Evolutionary conservation across 2,329 filamentous ascomycete species (phyloP), one percentile per base, ranked within the genome.

Genomic region (Phaeosphaeria sp.): DNA sequence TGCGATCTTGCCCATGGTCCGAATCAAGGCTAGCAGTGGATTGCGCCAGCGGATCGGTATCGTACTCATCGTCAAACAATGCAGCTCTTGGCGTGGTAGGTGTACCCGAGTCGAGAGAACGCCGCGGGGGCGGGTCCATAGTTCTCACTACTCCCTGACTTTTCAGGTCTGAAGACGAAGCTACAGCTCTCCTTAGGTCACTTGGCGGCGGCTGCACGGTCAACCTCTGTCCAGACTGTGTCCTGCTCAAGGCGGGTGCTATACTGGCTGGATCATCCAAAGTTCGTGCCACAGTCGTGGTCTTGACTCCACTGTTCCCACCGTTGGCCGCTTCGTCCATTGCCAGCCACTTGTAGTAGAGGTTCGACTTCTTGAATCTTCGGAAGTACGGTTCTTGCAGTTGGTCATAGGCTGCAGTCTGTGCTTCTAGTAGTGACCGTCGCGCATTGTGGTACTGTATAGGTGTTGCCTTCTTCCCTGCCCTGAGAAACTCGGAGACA

Each of bases 291-390:
- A 73, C 67, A 6, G 60, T 60, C 22, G 60, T 74, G 1, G 67
- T 69, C 39, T 64, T 72, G 3, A 71, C 54, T 36, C 69, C 58
- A 44, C 65, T 73, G 15, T 64, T 64, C 6, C 76, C 68, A 13
- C 74, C 57, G 56, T 75, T 71, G 6, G 79, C 76, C 27, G 79
- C 78, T 77, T 97, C 93, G 69, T 96, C 92, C 13, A 94, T 91
- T 7, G 94, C 92, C 1, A 99, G 83, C 74, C 93, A 97, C 75
- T 99, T 99, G 82, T 95, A 98, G 75, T 93, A 99, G 0, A 99
- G 78, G 71, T 98, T 95, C 0, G 95, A 97, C 66, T 89, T 91
- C 72, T 93, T 96, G 81, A 99, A 99, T 20, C 86, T 87, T 18
- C 90, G 88, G 63, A 95, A 95, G 72, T 96, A 87, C 15, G 85